Conservation (phyloP, 306 rosid genomes). For the Senna siamea region DNA sequence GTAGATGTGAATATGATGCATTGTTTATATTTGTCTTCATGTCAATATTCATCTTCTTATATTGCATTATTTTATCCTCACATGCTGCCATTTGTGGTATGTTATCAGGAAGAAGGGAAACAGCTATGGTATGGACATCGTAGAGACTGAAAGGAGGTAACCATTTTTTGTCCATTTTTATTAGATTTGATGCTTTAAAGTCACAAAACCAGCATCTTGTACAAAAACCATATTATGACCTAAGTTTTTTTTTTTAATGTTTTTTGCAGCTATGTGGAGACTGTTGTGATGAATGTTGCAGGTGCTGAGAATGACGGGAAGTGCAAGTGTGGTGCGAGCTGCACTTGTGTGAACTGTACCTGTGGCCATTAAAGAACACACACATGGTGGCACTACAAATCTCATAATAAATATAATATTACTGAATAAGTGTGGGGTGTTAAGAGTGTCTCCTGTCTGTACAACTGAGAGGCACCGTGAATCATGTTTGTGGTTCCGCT, state of each 20-base stretch:
- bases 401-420: constrained; percentile 23
- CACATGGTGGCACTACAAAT: background rate
- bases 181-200: background rate
- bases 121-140: constrained; percentile 51
- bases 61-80: background rate
- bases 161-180: no score
- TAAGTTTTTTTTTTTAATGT: no score
- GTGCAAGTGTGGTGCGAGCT: constrained; percentile 59
- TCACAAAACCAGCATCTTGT: background rate
- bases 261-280: constrained; percentile 48
- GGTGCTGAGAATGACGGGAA: constrained; percentile 58
- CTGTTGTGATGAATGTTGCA: constrained; percentile 49
- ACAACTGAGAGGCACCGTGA: constrained; percentile 3
- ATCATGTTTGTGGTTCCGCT: background rate
- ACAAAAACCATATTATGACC: no score
- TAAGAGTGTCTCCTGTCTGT: background rate
- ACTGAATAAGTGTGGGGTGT: constrained; percentile 3
- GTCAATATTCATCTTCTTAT: no score
- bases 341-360: constrained; percentile 51
- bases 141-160: constrained; percentile 58
- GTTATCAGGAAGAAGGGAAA: constrained; percentile 63
- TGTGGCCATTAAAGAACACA: constrained; percentile 38
- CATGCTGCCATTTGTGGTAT: background rate
- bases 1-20: no score
- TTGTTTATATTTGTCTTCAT: no score